These are phyloP conservation scores for Chlamydomonas sphaeroides DNA, from an alignment of 139 green algal species.

Conservation along the genomic window DNA sequence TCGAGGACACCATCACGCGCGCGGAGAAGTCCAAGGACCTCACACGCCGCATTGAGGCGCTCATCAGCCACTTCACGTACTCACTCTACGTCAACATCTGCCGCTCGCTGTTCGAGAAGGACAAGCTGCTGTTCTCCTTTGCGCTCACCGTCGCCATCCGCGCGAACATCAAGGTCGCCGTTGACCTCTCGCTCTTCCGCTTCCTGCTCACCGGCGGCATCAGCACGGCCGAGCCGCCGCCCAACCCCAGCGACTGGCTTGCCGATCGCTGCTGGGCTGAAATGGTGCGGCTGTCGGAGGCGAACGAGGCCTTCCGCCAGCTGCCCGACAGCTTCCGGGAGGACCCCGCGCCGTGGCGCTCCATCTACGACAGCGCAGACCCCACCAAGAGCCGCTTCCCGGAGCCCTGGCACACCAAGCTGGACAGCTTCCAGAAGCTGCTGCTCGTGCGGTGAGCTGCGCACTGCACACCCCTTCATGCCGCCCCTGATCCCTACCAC, in stretches of 20 bases:
- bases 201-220: constrained; percentile 81
- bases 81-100: constrained; percentile 76
- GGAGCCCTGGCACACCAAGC: constrained; percentile 51
- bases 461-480: too few species aligned
- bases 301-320: constrained; percentile 18
- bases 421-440: constrained; percentile 68
- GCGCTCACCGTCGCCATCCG: constrained; percentile 63
- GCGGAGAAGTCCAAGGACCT: constrained; percentile 59
- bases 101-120: constrained; percentile 84
- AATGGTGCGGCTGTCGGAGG: constrained; percentile 50
- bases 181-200: constrained; percentile 69
- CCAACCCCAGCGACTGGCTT: constrained; percentile 64
- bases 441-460: constrained; percentile 57
- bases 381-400: constrained; percentile 53
- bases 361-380: constrained; percentile 66
- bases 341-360: constrained; percentile 46
- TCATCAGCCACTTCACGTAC: constrained; percentile 71
- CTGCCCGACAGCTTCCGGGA: constrained; percentile 48
- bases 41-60: constrained; percentile 50
- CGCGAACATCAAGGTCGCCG: constrained; percentile 57
- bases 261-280: constrained; percentile 67
- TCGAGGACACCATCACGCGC: constrained; percentile 55
- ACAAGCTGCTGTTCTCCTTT: constrained; percentile 88
- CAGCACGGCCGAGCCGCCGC: constrained; percentile 45
- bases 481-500: too few species aligned